Conservation (phyloP, 495 filamentous ascomycete species). For the Xylaria palmicola region DNA sequence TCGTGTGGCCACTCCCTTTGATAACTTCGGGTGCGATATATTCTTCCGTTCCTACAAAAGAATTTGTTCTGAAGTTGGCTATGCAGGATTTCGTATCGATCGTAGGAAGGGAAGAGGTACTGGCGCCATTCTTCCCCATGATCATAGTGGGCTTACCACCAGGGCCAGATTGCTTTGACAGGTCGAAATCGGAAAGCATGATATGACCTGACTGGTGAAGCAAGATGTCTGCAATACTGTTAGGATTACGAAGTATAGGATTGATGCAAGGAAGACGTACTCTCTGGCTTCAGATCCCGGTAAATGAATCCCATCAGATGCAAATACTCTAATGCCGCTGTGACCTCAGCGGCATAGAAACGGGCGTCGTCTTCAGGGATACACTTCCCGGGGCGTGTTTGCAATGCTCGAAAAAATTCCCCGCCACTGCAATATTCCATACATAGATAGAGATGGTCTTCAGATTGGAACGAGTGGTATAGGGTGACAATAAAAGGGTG, state of each 20-base stretch:
- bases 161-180: slow-evolving; percentile 95
- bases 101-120: slow-evolving; percentile 77
- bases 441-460: slow-evolving; percentile 96
- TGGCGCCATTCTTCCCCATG: slow-evolving; percentile 76
- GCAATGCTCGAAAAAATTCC: slow-evolving; percentile 95
- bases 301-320: slow-evolving; percentile 99
- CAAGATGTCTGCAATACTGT: slow-evolving; percentile 70
- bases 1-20: slow-evolving; percentile 96
- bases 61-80: slow-evolving; percentile 96
- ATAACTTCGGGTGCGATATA: slow-evolving; percentile 99
- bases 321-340: slow-evolving; percentile 92
- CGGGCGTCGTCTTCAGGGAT: slow-evolving; percentile 95
- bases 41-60: slow-evolving; percentile 97
- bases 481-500: slow-evolving; percentile 98
- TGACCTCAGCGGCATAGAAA: slow-evolving; percentile 98
- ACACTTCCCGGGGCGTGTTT: slow-evolving; percentile 95
- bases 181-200: slow-evolving; percentile 98
- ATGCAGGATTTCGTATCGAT: slow-evolving; percentile 99
- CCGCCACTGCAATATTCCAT: slow-evolving; percentile 99
- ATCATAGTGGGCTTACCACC: slow-evolving; percentile 98
- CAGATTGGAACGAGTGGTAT: slow-evolving; percentile 98
- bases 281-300: slow-evolving; percentile 95
- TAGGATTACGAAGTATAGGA: slow-evolving; percentile 14
- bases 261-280: slow-evolving; percentile 50
- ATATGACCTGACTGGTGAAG: slow-evolving; percentile 98